Evolutionary conservation across 331 rosid genomes (phyloP), one percentile per base, ranked within the genome.

Genomic region (Acacia concinna): DNA sequence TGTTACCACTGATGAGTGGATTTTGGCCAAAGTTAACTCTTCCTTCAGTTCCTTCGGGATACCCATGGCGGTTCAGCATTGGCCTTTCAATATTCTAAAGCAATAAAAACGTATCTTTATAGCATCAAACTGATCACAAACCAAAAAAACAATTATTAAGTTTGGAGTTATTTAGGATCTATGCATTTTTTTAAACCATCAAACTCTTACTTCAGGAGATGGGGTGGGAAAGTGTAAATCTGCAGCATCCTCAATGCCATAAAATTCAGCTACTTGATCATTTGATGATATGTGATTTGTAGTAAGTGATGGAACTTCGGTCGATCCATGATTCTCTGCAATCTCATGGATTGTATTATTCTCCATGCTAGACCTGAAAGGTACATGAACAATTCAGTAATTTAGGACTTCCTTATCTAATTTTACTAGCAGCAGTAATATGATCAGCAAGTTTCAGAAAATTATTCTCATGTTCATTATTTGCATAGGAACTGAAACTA

Each of bases 221-320:
- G 82, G 76, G 85, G 60, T 78, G 8, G 71, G 77, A 60, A 71
- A 43, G 34, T 79, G 84, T 79, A 59, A 68, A 32, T 74, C 84
- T 31, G 49, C 44, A 65, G 77, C 54, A 44, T 27, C 32, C 14
- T 25, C n/a, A 18, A 6, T 28, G 40, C 51, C 3, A 80, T 95
- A 97, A 79, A 95, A 95, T 47, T 88, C 96, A 73, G 70, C 78
- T 64, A 91, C 82, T 71, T 49, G 54, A 15, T 88, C 89, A 71
- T 78, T 79, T 67, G 96, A 75, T 43, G 96, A 86, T 82, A 91
- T 91, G 68, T 75, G 72, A 81, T 71, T n/a, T n/a, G n/a, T 80
- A 43, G 90, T 87, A 8, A 91, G 91, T 79, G 97, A 34, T 81
- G 98, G 99, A 82, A 82, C 84, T 76, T 82, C 90, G 31, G 81